Evolutionary conservation across 2,329 filamentous ascomycete genomes (phyloP).

Genomic region (Orbilia brochopaga): DNA sequence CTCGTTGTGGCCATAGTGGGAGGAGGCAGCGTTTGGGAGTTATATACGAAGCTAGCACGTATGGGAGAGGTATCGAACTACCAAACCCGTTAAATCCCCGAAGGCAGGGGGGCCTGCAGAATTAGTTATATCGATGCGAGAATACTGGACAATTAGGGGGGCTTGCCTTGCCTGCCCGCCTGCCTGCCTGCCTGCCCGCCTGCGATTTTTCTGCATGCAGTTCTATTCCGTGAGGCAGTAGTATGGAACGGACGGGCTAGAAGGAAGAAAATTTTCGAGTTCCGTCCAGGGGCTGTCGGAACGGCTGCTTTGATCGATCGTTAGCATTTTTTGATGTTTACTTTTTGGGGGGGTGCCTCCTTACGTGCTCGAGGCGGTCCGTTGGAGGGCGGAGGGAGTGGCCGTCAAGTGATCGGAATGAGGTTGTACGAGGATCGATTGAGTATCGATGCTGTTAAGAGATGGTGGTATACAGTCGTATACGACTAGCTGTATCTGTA

Average conservation of each 20-base stretch:
- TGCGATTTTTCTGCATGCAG: too few relatives aligned
- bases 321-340: background rate
- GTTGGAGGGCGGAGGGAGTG: background rate
- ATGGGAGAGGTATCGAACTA: background rate
- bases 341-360: too few relatives aligned
- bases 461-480: too few relatives aligned
- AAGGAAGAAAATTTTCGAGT: constrained; percentile 1
- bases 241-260: too few relatives aligned
- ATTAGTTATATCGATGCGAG: background rate
- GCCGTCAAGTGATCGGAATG: constrained; percentile 1
- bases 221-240: too few relatives aligned
- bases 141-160: background rate
- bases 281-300: constrained; percentile 1
- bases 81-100: constrained; percentile 4
- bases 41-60: too few relatives aligned
- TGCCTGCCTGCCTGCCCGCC: too few relatives aligned
- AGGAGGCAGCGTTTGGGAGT: background rate
- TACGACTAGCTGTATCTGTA: too few relatives aligned
- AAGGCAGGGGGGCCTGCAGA: constrained; percentile 1
- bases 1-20: background rate
- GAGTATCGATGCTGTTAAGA: background rate
- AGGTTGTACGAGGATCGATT: background rate
- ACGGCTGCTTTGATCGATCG: background rate
- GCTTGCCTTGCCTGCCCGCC: background rate
- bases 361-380: too few relatives aligned